Evolutionary conservation across 2,329 filamentous ascomycete genomes (phyloP), one percentile per base, ranked within the genome.

Genomic region (Tolypocladium tropicale): DNA sequence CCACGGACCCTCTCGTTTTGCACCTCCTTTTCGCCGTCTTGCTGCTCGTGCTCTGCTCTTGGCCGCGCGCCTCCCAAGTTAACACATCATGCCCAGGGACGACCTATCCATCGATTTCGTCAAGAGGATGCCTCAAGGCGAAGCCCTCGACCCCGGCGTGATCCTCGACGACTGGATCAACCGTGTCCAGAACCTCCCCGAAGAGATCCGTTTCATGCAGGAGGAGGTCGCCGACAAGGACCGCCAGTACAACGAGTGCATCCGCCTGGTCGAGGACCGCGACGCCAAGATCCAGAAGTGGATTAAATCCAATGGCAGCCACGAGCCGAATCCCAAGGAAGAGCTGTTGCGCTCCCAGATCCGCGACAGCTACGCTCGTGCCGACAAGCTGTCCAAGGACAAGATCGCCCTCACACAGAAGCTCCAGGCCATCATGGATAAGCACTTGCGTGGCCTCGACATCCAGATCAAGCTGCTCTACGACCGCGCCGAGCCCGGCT

Each of bases 211-310:
- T 23, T 91, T 92, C 73, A 79, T 93, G 59, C 86, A 92, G 65
- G 89, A 92, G 67, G 89, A 94, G 72, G 89, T 93, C 60, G 78
- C 84, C 66, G 86, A 89, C 68, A 93, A 92, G 70, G 89, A 95
- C 68, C 79, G 82, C 53, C 78, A 84, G 61, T 87, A 89, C 62
- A 77, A 82, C 65, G 84, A 89, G 52, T 85, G 86, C 67, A 76
- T 85, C 57, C 79, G 82, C 59, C 79, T 81, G 60, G 89, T 92
- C 65, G 81, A 84, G 43, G 84, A 87, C 57, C 84, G 86, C 61
- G 89, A 95, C 66, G 79, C 72, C 54, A 85, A 85, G 65, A 83
- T 94, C 43, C 89, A 95, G 67, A 90, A 88, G 72, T 92, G 85
- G 77, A 89, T 93, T 69, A 89, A 88, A 64, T 74, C 81, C 21